Percentiles rank a stretch among this genome's conserved stretches.
Evolutionary conservation across 1,139 yeast species (phyloP).

Genomic region (Fermentozyma sake): DNA sequence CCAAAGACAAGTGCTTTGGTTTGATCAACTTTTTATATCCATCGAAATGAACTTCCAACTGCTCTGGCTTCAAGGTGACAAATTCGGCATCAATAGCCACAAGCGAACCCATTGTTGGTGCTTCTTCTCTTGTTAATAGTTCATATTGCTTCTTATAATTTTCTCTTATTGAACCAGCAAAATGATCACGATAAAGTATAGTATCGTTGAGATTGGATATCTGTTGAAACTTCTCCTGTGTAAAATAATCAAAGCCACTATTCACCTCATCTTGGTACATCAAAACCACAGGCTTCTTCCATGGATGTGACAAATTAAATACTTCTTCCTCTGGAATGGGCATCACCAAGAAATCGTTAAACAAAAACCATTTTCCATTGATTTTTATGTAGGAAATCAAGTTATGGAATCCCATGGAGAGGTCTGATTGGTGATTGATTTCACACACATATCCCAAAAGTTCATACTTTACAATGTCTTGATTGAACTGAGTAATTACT

Average conservation of each 20-base stretch:
- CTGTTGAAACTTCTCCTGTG: slow-evolving; percentile 16
- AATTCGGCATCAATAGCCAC: slow-evolving; percentile 98
- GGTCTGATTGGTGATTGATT: slow-evolving; percentile 51
- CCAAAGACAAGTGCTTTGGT: slow-evolving; percentile 76
- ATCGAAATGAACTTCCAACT: slow-evolving; percentile 63
- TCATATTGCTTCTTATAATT: slow-evolving; percentile 58
- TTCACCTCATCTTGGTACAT: slow-evolving; percentile 51
- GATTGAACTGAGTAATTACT: slow-evolving; percentile 25
- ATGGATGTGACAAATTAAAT: slow-evolving; percentile 59
- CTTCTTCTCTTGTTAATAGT: slow-evolving; percentile 60
- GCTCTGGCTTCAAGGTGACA: slow-evolving; percentile 77
- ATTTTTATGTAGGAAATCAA: slow-evolving; percentile 56
- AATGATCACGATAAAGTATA: slow-evolving; percentile 70
- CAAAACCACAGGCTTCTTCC: slow-evolving; percentile 82
- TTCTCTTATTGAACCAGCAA: slow-evolving; percentile 66
- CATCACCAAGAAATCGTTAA: slow-evolving; percentile 89
- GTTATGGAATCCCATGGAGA: slow-evolving; percentile 46
- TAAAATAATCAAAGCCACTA: slow-evolving; percentile 20
- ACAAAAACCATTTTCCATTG: slow-evolving; percentile 69
- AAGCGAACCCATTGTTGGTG: slow-evolving; percentile 69
- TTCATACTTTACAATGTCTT: slow-evolving; percentile 43
- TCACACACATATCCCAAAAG: slow-evolving; percentile 68
- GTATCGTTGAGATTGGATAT: slow-evolving; percentile 47
- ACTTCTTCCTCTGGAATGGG: slow-evolving; percentile 72
- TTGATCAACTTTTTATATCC: slow-evolving; percentile 67